Evolutionary conservation across 768 basidiomycete species (phyloP), one percentile per base, ranked within the genome.

Genomic region (Xerocomellus intermedius): DNA sequence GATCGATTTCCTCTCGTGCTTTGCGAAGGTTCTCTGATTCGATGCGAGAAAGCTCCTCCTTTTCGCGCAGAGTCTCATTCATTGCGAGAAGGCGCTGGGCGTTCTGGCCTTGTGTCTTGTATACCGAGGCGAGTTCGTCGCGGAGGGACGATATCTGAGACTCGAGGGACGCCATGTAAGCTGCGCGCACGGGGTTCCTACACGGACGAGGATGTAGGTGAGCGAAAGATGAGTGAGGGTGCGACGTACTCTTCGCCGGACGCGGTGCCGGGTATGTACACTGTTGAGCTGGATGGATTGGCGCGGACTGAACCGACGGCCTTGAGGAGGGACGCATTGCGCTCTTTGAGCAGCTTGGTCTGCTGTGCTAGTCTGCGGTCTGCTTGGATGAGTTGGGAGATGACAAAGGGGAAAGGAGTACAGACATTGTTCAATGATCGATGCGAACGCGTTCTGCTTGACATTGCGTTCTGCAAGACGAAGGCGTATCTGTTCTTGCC

Each of bases 91-190:
- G 82, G 37, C 94, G 83, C 69, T 97, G 95, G 1, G 94, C 91
- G 70, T 97, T 96, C 73, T 96, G 93, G 5, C 92, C 91, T 59
- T 98, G 95, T 0, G 93, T 91, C 72, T 96, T 95, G 78, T 98
- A 99, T 2, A 96, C 85, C 9, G 89, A 91, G 3, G 95, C 92
- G 47, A 98, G 80, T 70, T 98, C 96, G 62, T 91, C 89, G 33
- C 95, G 86, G 46, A 97, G 77, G 12, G 90, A 86, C 2, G 93
- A 92, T 70, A 98, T 90, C 68, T 98, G 94, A 5, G 89, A 87
- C 71, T 98, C 95, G 45, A 98, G 84, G 19, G 96, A 97, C 1
- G 86, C 77, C 71, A 95, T 85, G 71, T 96, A 93, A 16, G 94
- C 94, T 36, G 87, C 83, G 41, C 87, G 85, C 39, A 95, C 88